Conservation (phyloP, 371 early-diverging fungal species). For the Mortierella sp. region DNA sequence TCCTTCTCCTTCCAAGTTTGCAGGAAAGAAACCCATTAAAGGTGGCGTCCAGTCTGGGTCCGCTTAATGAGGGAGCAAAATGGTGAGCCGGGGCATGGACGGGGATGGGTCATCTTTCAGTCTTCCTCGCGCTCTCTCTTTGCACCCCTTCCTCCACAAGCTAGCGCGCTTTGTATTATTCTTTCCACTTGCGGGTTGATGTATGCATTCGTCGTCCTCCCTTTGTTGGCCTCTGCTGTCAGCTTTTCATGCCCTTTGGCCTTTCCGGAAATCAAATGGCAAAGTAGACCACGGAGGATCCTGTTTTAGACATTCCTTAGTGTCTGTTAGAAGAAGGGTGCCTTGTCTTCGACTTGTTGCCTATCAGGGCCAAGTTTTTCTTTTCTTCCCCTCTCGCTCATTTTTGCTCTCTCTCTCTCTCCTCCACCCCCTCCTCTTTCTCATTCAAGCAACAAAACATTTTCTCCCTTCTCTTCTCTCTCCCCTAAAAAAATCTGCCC, state of each 20-base stretch:
- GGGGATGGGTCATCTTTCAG: not conserved
- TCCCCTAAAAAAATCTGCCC: not conserved
- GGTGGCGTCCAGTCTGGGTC: too few relatives aligned
- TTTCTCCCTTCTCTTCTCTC: too few relatives aligned
- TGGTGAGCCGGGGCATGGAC: not conserved
- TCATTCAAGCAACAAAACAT: too few relatives aligned
- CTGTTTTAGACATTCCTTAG: not conserved
- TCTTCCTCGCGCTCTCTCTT: not conserved
- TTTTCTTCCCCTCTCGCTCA: not conserved
- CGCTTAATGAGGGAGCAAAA: too few relatives aligned
- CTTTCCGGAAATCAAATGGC: not conserved
- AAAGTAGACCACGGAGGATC: not conserved
- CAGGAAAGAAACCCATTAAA: too few relatives aligned
- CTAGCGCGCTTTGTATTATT: not conserved
- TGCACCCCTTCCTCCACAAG: not conserved
- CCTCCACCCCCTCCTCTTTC: too few relatives aligned
- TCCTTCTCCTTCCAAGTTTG: too few relatives aligned
- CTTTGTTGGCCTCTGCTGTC: not conserved
- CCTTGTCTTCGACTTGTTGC: not conserved
- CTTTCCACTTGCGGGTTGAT: too few relatives aligned
- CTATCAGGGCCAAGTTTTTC: not conserved
- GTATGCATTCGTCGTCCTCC: not conserved
- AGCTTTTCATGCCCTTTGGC: not conserved
- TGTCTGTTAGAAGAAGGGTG: not conserved
- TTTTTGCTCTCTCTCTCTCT: not conserved